Percentiles rank a stretch among this genome's conserved stretches.
Conservation (phyloP, 78 protist species). For the Dictyostelium intermedium region DNA sequence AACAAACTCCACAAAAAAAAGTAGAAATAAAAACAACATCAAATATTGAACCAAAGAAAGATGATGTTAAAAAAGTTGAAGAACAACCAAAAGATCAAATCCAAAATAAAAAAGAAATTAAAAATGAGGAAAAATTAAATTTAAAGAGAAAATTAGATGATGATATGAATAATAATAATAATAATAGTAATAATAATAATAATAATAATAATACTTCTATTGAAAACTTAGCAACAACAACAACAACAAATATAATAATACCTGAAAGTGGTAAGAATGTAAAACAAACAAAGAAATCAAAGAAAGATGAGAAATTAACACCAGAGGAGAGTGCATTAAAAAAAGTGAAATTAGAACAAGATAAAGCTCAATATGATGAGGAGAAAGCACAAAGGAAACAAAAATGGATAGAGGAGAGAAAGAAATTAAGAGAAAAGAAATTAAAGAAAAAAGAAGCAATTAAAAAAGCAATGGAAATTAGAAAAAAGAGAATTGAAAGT, state of each 20-base stretch:
- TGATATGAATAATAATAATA: neutral
- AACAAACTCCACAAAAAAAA: neutral
- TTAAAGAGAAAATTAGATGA: neutral
- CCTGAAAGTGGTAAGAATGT: neutral
- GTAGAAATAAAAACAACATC: neutral
- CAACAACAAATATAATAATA: neutral
- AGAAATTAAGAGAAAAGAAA: neutral
- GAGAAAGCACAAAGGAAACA: neutral
- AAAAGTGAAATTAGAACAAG: neutral
- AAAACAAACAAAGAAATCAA: neutral
- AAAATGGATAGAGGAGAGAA: constrained; percentile 1
- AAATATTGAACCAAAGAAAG: neutral
- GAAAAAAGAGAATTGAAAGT: neutral
- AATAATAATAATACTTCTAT: too few relatives aligned
- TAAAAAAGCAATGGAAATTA: neutral
- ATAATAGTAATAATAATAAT: neutral
- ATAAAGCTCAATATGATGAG: too few relatives aligned
- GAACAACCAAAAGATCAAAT: neutral
- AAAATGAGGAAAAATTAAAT: neutral
- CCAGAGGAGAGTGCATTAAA: neutral
- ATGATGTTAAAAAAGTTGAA: neutral
- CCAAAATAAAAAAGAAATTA: neutral
- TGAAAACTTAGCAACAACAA: too few relatives aligned
- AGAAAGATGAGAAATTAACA: constrained; percentile 1
- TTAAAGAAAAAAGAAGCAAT: neutral